Conservation (phyloP, 805 yeast genomes). For the Candida dajiaensis region DNA sequence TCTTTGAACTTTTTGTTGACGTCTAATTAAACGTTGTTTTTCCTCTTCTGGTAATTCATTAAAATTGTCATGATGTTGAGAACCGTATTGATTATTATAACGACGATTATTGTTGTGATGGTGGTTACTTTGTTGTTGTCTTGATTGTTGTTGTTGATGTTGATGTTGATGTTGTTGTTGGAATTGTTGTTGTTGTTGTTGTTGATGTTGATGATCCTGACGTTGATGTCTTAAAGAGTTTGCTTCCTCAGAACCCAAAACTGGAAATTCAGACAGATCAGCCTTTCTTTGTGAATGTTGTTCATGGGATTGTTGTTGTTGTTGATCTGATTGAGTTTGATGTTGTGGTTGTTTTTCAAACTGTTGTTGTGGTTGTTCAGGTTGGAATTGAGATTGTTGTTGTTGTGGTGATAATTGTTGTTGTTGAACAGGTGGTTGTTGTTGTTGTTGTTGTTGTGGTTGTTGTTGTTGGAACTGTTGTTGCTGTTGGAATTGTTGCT, state of each 20-base stretch:
- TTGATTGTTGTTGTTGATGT: conserved; percentile 8
- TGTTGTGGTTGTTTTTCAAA: conserved; percentile 10
- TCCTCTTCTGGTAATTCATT: conserved; percentile 62
- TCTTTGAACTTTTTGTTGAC: conserved; percentile 70
- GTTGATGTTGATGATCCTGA: conserved; percentile 10
- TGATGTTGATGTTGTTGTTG: conserved; percentile 8
- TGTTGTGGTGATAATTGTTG: conserved; percentile 11
- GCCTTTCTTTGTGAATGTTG: conserved; percentile 4
- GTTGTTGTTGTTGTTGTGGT: conserved; percentile 14
- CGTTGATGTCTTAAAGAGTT: conserved; percentile 11
- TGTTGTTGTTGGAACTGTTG: conserved; percentile 16
- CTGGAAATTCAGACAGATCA: conserved; percentile 47
- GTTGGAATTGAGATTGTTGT: conserved; percentile 9
- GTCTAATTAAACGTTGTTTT: conserved; percentile 55
- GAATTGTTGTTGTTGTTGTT: background rate
- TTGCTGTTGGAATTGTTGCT: conserved; percentile 14
- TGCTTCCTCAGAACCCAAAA: conserved; percentile 43
- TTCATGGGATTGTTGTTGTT: conserved; percentile 3
- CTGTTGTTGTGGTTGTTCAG: conserved; percentile 20
- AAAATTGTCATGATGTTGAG: conserved; percentile 25
- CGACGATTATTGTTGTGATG: conserved; percentile 21
- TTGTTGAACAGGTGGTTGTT: conserved; percentile 8
- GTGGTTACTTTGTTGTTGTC: conserved; percentile 18
- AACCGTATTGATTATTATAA: conserved; percentile 23
- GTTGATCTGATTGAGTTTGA: conserved; percentile 2